phyloP scores from a whole-genome alignment of 2,329 filamentous ascomycete genomes.

The Fusarium irregulare region DNA sequence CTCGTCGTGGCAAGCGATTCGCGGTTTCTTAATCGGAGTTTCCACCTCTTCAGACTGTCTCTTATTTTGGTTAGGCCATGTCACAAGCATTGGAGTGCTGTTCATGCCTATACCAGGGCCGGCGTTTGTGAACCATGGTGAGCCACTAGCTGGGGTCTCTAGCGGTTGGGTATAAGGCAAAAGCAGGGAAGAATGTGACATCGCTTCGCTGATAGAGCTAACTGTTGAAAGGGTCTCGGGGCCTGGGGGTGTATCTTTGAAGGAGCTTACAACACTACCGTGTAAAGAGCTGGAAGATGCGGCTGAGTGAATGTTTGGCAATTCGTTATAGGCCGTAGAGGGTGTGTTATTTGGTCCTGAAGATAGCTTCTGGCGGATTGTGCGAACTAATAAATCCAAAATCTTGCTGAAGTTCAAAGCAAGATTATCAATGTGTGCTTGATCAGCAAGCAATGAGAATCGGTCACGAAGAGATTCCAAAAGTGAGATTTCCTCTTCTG shows the following conservation, averaged over 20 bases:
- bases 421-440: slow-evolving; percentile 35
- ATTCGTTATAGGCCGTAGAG: slow-evolving; percentile 41
- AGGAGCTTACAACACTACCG: slow-evolving; percentile 33
- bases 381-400: slow-evolving; percentile 26
- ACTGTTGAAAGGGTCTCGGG: slow-evolving; percentile 30
- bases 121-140: slow-evolving; percentile 22
- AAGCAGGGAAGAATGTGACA: slow-evolving; percentile 31
- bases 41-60: slow-evolving; percentile 32
- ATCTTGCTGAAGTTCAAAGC: slow-evolving; percentile 37
- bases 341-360: slow-evolving; percentile 29
- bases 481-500: slow-evolving; percentile 44
- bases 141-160: slow-evolving; percentile 25
- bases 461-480: slow-evolving; percentile 42
- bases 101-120: neutral
- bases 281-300: slow-evolving; percentile 39
- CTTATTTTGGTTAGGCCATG: slow-evolving; percentile 41
- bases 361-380: slow-evolving; percentile 36
- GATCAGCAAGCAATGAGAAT: slow-evolving; percentile 31
- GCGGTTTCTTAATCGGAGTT: slow-evolving; percentile 34
- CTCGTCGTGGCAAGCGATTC: slow-evolving; percentile 38
- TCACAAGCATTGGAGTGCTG: slow-evolving; percentile 1
- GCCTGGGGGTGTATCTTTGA: slow-evolving; percentile 40
- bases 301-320: slow-evolving; percentile 40
- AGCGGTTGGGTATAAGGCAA: slow-evolving; percentile 38
- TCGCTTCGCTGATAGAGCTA: slow-evolving; percentile 22